Base-by-base conservation (phyloP, 2,329 filamentous ascomycete species). In the Thermoascus crustaceus region DNA sequence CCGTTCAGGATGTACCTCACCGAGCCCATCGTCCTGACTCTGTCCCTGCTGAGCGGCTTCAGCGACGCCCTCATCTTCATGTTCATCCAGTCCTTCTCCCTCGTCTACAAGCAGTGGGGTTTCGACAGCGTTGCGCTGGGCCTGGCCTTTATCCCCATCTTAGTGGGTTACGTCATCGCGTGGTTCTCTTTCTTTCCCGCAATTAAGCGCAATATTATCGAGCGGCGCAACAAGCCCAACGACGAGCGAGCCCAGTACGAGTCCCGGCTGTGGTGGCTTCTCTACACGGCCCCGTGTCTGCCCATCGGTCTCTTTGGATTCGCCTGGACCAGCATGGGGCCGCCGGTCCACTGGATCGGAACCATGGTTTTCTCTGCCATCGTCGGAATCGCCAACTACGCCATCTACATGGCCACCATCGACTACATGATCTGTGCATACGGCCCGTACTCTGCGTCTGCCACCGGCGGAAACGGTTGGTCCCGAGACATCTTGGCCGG, bases 351-450 rank as follows among this genome's bases (percentile, higher is more conserved):
- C 41, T 82, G 78, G 78, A 76, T 79, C 21, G 71, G 64, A 0
- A 70, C 74, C 1, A 73, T 80, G 67, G 58, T 80, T 30, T 79
- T 76, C 46, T 68, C 71, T 2, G 58, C 66, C 4, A 60, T 79
- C 22, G 73, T 82, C 23, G 78, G 76, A 17, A 72, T 82, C 31
- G 77, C 78, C 24, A 82, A 82, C 47, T 73, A 69, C 40, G 58
- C 63, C 10, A 78, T 79, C 33, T 80, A 81, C 56, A 78, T 79
- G 69, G 72, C 76, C 5, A 78, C 75, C 2, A 78, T 82, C 45
- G 76, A 80, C 49, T 80, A 80, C 53, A 78, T 79, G 71, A 75
- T 80, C 38, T 77, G 73, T 35, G 76, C 77, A 2, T 82, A 82
- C 48, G 78, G 77, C 0, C 71, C 73, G 0, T 81, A 78, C 54